Conservation (phyloP, 2,329 filamentous ascomycete species). For the Chaetomium sp. region DNA sequence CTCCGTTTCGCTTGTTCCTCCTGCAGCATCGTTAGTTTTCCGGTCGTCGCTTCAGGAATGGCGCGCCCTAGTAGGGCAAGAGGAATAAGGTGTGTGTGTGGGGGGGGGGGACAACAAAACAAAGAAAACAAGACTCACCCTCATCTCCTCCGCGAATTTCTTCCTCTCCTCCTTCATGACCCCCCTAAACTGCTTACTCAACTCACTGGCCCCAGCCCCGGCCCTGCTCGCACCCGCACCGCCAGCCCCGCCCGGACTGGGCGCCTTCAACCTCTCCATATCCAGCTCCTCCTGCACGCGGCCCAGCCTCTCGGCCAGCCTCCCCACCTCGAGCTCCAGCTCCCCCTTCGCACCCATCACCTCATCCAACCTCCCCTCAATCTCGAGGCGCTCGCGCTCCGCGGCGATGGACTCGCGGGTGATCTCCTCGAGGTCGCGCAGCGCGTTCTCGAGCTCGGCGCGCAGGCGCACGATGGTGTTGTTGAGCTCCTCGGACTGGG, state of each 20-base stretch:
- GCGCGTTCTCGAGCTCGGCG: constrained; percentile 53
- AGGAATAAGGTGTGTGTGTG: no score
- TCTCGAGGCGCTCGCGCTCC: constrained; percentile 53
- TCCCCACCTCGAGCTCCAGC: constrained; percentile 45
- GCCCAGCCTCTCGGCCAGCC: constrained; percentile 46
- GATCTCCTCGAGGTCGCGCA: constrained; percentile 56
- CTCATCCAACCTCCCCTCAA: constrained; percentile 48
- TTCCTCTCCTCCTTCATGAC: constrained; percentile 60
- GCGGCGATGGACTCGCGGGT: constrained; percentile 55
- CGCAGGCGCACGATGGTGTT: constrained; percentile 54
- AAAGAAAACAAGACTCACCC: constrained; percentile 42
- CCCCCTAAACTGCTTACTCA: constrained; percentile 59
- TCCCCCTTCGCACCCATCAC: constrained; percentile 41
- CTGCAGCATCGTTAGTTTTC: constrained; percentile 39
- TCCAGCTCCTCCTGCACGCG: constrained; percentile 57
- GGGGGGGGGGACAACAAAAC: not conserved
- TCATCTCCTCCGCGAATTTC: constrained; percentile 58
- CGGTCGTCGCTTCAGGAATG: not conserved
- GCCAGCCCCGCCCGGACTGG: constrained; percentile 36
- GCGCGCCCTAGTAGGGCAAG: not conserved
- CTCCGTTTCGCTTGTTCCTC: constrained; percentile 53
- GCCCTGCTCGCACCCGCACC: constrained; percentile 36
- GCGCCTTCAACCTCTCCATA: constrained; percentile 49
- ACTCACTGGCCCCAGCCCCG: constrained; percentile 55
- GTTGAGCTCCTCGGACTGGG: constrained; percentile 44